Evolutionary conservation across 2,329 filamentous ascomycete species (phyloP).

Genomic region (Leptographium lundbergii): DNA sequence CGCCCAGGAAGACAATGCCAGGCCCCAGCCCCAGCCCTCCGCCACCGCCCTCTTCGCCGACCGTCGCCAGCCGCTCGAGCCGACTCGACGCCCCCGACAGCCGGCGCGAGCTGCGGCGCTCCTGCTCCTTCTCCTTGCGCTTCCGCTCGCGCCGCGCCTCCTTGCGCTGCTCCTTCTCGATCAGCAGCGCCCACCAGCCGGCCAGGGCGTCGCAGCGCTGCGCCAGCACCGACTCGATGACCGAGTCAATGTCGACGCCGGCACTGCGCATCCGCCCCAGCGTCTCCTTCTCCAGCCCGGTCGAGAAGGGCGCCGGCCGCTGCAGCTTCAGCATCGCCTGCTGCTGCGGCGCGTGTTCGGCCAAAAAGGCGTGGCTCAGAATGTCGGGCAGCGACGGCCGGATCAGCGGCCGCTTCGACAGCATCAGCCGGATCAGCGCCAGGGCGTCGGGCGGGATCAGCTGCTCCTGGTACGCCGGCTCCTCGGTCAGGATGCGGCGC

Average conservation of each 20-base stretch:
- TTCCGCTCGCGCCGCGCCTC: slow-evolving; percentile 68
- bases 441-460: slow-evolving; percentile 61
- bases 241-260: slow-evolving; percentile 84
- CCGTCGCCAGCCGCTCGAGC: slow-evolving; percentile 67
- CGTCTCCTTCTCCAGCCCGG: slow-evolving; percentile 77
- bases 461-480: slow-evolving; percentile 72
- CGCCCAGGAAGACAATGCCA: slow-evolving; percentile 24
- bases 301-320: slow-evolving; percentile 72
- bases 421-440: slow-evolving; percentile 61
- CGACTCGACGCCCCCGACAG: slow-evolving; percentile 84
- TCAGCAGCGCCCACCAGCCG: slow-evolving; percentile 89
- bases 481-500: slow-evolving; percentile 68
- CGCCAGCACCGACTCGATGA: slow-evolving; percentile 85
- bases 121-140: slow-evolving; percentile 70
- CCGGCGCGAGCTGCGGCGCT: slow-evolving; percentile 66
- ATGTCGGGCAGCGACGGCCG: slow-evolving; percentile 77
- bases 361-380: slow-evolving; percentile 73
- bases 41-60: slow-evolving; percentile 59
- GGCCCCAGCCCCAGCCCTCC: slow-evolving; percentile 3
- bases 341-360: slow-evolving; percentile 77
- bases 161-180: slow-evolving; percentile 92
- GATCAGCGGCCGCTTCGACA: slow-evolving; percentile 81
- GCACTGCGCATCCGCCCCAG: slow-evolving; percentile 86
- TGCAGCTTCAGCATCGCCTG: slow-evolving; percentile 78
- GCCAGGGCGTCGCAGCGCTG: slow-evolving; percentile 82